A percentile compares a stretch with the other conserved stretches of the same genome.
Conservation (phyloP, 441 rosid species). For the Euphorbia schlechtendalii region DNA sequence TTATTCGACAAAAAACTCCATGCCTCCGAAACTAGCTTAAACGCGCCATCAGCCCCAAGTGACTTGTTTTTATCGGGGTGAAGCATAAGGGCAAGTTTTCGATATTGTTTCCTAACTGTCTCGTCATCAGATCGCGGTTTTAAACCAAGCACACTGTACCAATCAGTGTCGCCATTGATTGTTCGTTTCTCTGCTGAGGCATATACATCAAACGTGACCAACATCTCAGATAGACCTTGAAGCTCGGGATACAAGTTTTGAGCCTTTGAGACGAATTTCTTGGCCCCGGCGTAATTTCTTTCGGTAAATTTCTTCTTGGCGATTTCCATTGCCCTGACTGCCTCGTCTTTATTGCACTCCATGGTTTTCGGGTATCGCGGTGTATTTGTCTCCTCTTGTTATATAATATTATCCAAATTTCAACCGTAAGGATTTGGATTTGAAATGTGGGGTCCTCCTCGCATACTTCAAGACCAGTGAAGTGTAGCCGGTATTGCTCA, state of each 20-base stretch:
- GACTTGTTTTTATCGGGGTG: slow-evolving; percentile 96
- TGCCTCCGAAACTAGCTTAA: slow-evolving; percentile 73
- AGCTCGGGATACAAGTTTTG: slow-evolving; percentile 66
- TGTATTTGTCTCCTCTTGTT: slow-evolving; percentile 11
- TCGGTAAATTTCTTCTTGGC: slow-evolving; percentile 69
- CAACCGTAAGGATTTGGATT: slow-evolving; percentile 9
- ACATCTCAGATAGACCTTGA: slow-evolving; percentile 64
- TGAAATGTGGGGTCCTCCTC: slow-evolving; percentile 10
- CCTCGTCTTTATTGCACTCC: slow-evolving; percentile 98
- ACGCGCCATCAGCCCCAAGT: slow-evolving; percentile 81
- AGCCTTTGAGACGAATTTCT: slow-evolving; percentile 74
- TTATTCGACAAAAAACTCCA: slow-evolving; percentile 75
- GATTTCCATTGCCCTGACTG: slow-evolving; percentile 78
- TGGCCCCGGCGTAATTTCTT: slow-evolving; percentile 69
- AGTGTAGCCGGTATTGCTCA: slow-evolving; percentile 8
- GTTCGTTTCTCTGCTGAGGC: slow-evolving; percentile 61
- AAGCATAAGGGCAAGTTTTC: slow-evolving; percentile 66
- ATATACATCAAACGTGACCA: slow-evolving; percentile 55
- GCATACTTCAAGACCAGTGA: slow-evolving; percentile 13
- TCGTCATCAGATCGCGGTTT: slow-evolving; percentile 67
- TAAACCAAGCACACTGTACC: slow-evolving; percentile 73
- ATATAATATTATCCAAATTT: slow-evolving; percentile 8
- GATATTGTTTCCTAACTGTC: slow-evolving; percentile 58
- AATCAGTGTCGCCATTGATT: slow-evolving; percentile 57
- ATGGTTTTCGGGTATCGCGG: slow-evolving; percentile 23